These are phyloP conservation scores for Diplosphaera chodatii DNA, from an alignment of 139 green algal species.

Conservation along the genomic window DNA sequence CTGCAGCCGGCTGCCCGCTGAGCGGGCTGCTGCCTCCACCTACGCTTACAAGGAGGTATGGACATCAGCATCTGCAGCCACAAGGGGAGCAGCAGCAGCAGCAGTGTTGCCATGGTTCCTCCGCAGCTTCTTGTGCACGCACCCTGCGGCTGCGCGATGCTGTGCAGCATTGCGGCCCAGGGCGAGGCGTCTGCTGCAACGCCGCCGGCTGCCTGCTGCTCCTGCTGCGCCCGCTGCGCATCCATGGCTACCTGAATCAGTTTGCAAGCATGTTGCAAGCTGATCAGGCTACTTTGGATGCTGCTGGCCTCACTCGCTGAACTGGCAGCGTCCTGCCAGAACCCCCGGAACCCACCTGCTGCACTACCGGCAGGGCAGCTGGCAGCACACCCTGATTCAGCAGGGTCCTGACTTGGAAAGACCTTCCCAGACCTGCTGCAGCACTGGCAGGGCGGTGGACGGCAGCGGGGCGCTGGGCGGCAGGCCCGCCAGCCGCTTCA, in stretches of 20 bases:
- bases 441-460: background rate
- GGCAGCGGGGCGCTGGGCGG: background rate
- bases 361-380: too few species aligned
- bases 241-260: background rate
- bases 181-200: background rate
- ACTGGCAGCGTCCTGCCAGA: too few species aligned
- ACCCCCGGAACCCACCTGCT: too few species aligned
- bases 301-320: too few species aligned
- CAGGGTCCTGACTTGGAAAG: background rate
- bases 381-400: background rate
- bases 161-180: background rate
- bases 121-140: background rate
- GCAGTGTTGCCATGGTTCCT: too few species aligned
- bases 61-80: too few species aligned
- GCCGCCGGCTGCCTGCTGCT: background rate
- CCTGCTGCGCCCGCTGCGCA: background rate
- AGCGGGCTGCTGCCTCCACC: too few species aligned
- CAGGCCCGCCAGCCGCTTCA: conserved; percentile 40
- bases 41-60: too few species aligned
- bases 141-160: background rate
- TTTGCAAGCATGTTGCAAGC: background rate
- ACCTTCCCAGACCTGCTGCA: background rate
- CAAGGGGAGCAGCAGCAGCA: too few species aligned
- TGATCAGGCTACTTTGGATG: background rate
- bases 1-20: too few species aligned